Evolutionary conservation across 2,329 filamentous ascomycete genomes (phyloP).

Genomic region (Fusarium tanahbumbuense): DNA sequence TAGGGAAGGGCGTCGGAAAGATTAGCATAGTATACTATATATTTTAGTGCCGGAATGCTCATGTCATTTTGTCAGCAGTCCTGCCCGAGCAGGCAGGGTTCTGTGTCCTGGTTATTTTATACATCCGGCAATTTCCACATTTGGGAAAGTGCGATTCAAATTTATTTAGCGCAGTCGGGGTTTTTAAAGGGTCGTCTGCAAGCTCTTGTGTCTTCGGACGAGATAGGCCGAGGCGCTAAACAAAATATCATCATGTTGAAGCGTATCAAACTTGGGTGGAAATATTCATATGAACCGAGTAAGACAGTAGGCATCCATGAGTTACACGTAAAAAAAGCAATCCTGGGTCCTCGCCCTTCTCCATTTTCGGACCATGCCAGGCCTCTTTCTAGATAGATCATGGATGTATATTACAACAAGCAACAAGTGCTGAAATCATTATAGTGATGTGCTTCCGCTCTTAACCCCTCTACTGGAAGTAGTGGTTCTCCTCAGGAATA

Average conservation of each 20-base stretch:
- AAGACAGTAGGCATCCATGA: conserved; percentile 38
- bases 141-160: conserved; percentile 8
- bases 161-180: conserved; percentile 20
- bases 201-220: conserved; percentile 27
- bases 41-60: neutral
- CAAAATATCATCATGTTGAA: conserved; percentile 18
- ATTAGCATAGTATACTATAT: neutral
- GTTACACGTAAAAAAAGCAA: conserved; percentile 37
- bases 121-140: conserved; percentile 5
- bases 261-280: neutral
- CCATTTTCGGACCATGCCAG: conserved; percentile 42
- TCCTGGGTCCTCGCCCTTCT: conserved; percentile 39
- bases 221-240: conserved; percentile 31
- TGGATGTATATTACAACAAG: conserved; percentile 50
- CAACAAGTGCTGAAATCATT: conserved; percentile 50
- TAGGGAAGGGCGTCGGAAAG: neutral
- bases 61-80: neutral
- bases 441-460: conserved; percentile 39
- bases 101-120: neutral
- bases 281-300: conserved; percentile 11
- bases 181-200: conserved; percentile 22
- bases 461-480: conserved; percentile 38
- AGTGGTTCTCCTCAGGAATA: conserved; percentile 41
- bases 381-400: conserved; percentile 47
- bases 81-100: too few relatives aligned